phyloP scores from a whole-genome alignment of 768 basidiomycete species.

The Macrolepiota albuminosa region DNA sequence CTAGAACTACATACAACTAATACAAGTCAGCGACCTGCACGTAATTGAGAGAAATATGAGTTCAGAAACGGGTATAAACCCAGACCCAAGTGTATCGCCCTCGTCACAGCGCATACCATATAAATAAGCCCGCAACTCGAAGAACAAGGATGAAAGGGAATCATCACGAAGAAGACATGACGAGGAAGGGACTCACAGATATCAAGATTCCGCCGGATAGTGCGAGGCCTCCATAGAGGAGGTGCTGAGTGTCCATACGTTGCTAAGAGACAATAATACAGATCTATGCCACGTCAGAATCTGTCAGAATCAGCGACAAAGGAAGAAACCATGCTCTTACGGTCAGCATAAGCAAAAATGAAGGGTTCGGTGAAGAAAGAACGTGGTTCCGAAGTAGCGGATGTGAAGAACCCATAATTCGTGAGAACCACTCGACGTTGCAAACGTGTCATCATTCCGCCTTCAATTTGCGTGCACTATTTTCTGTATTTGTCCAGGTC shows the following conservation, averaged over 20 bases:
- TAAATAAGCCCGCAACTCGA: conserved; percentile 62
- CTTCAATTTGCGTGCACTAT: background rate
- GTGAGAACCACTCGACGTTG: conserved; percentile 12
- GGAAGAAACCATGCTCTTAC: conserved; percentile 4
- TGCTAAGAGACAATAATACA: conserved; percentile 8
- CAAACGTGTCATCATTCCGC: conserved; percentile 5
- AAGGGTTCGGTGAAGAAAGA: conserved; percentile 5
- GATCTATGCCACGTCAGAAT: conserved; percentile 5
- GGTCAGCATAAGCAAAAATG: conserved; percentile 12
- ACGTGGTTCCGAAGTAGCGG: conserved; percentile 3
- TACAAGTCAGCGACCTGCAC: conserved; percentile 17
- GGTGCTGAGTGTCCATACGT: conserved; percentile 24
- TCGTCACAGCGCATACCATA: conserved; percentile 49
- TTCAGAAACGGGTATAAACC: conserved; percentile 38
- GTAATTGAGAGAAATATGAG: background rate
- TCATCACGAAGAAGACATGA: conserved; percentile 41
- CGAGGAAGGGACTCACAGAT: conserved; percentile 30
- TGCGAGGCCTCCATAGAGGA: conserved; percentile 33
- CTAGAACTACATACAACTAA: conserved; percentile 66
- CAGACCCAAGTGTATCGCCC: conserved; percentile 60
- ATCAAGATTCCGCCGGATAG: conserved; percentile 26
- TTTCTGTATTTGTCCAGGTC: background rate
- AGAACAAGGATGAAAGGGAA: conserved; percentile 89
- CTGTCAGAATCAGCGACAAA: background rate
- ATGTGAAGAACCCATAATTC: conserved; percentile 3